phyloP scores from a whole-genome alignment of 163 green algal genomes.

The Trebouxiophyceae sp. region DNA sequence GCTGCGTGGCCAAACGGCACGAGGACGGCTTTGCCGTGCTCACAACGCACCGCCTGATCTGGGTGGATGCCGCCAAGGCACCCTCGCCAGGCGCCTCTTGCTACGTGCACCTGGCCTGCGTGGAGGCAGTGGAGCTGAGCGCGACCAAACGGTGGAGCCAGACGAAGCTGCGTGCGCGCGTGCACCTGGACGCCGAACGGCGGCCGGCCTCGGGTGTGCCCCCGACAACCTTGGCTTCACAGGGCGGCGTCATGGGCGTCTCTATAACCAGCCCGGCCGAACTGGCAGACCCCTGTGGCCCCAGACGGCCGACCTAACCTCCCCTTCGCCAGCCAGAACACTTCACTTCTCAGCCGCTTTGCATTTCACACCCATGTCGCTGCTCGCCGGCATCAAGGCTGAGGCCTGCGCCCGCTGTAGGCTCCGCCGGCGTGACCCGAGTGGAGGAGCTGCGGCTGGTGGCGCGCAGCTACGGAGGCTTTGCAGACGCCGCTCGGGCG shows the following conservation, averaged over 20 bases:
- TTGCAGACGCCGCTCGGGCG: too few species aligned
- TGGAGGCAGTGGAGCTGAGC: constrained; percentile 18
- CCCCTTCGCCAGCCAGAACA: too few species aligned
- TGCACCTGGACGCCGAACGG: neutral
- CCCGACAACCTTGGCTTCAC: neutral
- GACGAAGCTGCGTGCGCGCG: neutral
- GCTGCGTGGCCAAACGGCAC: neutral
- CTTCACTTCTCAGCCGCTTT: too few species aligned
- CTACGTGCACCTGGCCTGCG: constrained; percentile 28
- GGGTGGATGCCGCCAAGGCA: constrained; percentile 31
- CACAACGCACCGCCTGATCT: constrained; percentile 59
- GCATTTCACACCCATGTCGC: too few species aligned
- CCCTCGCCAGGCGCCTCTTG: constrained; percentile 25
- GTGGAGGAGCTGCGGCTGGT: too few species aligned
- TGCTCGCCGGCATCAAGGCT: too few species aligned
- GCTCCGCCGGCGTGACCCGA: too few species aligned
- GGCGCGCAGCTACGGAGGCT: too few species aligned
- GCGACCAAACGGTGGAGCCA: neutral
- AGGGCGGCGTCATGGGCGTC: neutral
- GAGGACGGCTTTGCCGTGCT: constrained; percentile 46
- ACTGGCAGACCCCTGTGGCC: too few species aligned
- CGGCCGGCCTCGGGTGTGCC: neutral
- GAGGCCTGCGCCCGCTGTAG: too few species aligned
- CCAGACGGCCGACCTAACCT: too few species aligned
- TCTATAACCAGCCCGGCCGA: too few species aligned